A percentile compares a stretch with the other conserved stretches of the same genome.
Conservation (phyloP, 345 rosid genomes). For the Populus simonii region DNA sequence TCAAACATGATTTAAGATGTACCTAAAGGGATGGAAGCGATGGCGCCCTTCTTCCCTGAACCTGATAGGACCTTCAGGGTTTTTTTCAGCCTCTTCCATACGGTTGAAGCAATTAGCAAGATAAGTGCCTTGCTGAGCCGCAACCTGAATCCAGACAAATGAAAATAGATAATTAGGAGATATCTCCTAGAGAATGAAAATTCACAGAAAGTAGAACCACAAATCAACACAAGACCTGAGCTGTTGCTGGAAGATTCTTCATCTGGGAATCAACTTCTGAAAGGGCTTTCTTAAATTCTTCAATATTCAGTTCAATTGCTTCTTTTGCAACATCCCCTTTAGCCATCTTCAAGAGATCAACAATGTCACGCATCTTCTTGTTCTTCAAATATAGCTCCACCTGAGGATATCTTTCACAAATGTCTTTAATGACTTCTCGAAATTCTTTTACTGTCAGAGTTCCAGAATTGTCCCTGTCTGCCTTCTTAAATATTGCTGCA, state of each 20-base stretch:
- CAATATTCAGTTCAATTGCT: conserved; percentile 63
- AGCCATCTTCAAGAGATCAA: conserved; percentile 64
- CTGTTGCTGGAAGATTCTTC: conserved; percentile 96
- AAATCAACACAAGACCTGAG: conserved; percentile 52
- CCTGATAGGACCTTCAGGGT: conserved; percentile 94
- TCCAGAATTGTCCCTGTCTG: conserved; percentile 89
- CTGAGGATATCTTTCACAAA: conserved; percentile 88
- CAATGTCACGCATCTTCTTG: conserved; percentile 57
- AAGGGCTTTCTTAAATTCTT: conserved; percentile 77
- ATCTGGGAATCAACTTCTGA: conserved; percentile 81
- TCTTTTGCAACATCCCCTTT: conserved; percentile 58
- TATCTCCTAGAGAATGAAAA: not conserved
- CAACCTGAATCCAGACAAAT: conserved; percentile 50
- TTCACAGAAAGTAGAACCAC: not conserved
- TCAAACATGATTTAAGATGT: not conserved
- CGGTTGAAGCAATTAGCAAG: conserved; percentile 94
- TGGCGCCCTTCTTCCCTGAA: conserved; percentile 95
- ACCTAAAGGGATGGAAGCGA: conserved; percentile 94
- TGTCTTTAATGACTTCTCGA: conserved; percentile 68
- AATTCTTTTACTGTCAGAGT: conserved; percentile 77
- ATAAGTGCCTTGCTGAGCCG: conserved; percentile 88
- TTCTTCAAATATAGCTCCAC: conserved; percentile 80
- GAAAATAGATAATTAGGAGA: not conserved
- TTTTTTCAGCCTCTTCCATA: conserved; percentile 75
- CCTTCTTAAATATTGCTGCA: conserved; percentile 71